Percentiles rank a stretch among this genome's conserved stretches.
phyloP scores from a whole-genome alignment of 2,329 filamentous ascomycete species.

The Phialemoniopsis sp. region DNA sequence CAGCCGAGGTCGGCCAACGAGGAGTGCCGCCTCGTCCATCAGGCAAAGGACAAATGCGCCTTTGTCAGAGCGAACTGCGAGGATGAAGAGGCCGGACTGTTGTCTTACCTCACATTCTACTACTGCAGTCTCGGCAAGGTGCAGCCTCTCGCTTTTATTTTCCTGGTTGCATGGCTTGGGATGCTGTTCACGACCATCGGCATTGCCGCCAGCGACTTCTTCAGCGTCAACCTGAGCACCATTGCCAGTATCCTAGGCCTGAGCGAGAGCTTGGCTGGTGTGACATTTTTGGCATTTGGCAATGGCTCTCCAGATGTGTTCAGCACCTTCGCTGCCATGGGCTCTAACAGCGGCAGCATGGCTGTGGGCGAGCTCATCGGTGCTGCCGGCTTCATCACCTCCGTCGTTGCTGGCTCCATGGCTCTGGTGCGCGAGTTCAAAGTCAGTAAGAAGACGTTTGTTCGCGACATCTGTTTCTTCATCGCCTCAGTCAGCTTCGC shows the following conservation, averaged over 20 bases:
- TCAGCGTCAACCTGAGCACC: constrained; percentile 93
- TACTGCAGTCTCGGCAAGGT: constrained; percentile 72
- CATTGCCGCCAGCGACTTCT: constrained; percentile 96
- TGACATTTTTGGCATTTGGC: constrained; percentile 94
- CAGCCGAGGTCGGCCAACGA: constrained; percentile 12
- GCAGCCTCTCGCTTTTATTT: constrained; percentile 72
- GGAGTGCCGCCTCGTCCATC: constrained; percentile 77
- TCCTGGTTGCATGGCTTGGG: constrained; percentile 79
- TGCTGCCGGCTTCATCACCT: constrained; percentile 92
- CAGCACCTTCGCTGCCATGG: constrained; percentile 97
- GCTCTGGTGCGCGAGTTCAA: constrained; percentile 92
- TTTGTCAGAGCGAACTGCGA: constrained; percentile 80
- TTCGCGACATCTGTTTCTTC: constrained; percentile 91
- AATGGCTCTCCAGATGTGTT: constrained; percentile 98
- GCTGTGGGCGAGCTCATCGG: constrained; percentile 93
- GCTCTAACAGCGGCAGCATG: constrained; percentile 93
- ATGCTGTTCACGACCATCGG: constrained; percentile 95
- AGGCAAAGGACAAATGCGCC: constrained; percentile 75
- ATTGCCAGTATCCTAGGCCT: constrained; percentile 85
- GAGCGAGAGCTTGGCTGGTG: constrained; percentile 92
- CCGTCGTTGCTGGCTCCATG: constrained; percentile 96
- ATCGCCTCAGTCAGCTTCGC: constrained; percentile 81
- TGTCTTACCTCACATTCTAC: constrained; percentile 86
- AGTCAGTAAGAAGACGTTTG: constrained; percentile 83
- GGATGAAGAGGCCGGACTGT: constrained; percentile 84